Evolutionary conservation across 2,329 filamentous ascomycete species (phyloP), one percentile per base, ranked within the genome.

Genomic region (Pseudocercospora musae): DNA sequence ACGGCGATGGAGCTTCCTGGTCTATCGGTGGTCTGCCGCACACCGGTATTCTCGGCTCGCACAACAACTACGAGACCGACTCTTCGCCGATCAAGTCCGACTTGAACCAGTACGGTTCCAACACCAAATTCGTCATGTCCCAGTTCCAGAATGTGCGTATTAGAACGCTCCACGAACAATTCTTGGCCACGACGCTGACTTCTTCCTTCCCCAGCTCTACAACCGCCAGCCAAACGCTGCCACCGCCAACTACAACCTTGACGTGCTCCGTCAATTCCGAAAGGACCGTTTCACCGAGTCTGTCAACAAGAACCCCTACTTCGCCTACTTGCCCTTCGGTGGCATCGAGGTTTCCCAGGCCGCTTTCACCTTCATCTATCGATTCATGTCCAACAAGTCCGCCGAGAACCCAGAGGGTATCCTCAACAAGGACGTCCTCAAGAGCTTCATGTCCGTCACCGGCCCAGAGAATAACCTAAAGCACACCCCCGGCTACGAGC

Each of bases 341-440:
- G 71, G 71, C 50, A 68, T 73, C 20, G 63, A 58, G 8, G 72
- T 73, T 18, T 70, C 71, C 10, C 70, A 73, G 62, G 71, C 71
- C 15, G 70, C 70, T 13, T 71, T 68, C 63, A 72, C 70, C 44
- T 73, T 70, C 69, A 73, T 76, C 65, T 76, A 75, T 67, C 72
- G 74, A 42, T 75, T 77, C 69, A 77, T 78, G 73, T 66, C 70
- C 58, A 77, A 79, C 69, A 74, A 77, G 62, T 76, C 75, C 10
- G 73, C 71, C 27, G 75, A 77, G 42, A 68, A 74, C 58, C 77
- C 76, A 1, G 72, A 75, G 29, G 76, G 77, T 25, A 64, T 70
- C 23, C 69, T 78, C 9, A 73, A 76, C 64, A 71, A 74, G 57
- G 67, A 75, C 9, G 70, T 74, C 1, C 66, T 80, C 10, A 78